Base-by-base conservation (phyloP, 1,284 basidiomycete genomes). In the Chalciporus sp. region DNA sequence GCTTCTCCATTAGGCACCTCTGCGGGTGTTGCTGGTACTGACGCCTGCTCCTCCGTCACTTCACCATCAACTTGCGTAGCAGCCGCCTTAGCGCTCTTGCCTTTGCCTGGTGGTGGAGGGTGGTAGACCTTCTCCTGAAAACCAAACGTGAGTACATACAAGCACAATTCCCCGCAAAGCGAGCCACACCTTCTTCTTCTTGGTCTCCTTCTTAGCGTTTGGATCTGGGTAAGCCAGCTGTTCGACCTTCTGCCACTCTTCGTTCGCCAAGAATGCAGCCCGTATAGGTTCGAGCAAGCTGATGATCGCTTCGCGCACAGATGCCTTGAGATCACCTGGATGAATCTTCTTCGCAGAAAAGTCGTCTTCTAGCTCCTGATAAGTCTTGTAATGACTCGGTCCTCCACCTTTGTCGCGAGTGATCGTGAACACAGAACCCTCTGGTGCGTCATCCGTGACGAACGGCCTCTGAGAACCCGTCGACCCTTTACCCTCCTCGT, bases 261-360 rank as follows among this genome's bases (percentile, higher is more conserved):
- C 81, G 62, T 85, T 85, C 53, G 75, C 82, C 61, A 88, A 82
- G 63, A 92, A 97, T 47, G 84, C 80, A 61, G 84, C 81, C 60
- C 90, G 83, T 48, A 99, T 88, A 0, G 96, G 96, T 28, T 83
- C 85, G 37, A 99, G 75, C 28, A 99, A 74, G n/a, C 76, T 76
- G 61, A 83, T 81, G 64, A 99, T 87, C 6, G 88, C 89, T 28
- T 85, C 84, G n/a, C 84, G 79, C 7, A 98, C 92, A 1, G 85
- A 84, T 8, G 74, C 74, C 77, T 99, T 99, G 63, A 99, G 75
- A 71, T 98, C 97, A 28, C 86, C 88, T 1, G 96, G 97, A 71
- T 98, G 94, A 6, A 99, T 64, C 57, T 83, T 82, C 73, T 88
- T 90, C 53, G 78, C 80, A 28, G 75, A 83, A 69, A 95, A 99